Conservation (phyloP, 345 rosid species). For the Arabis alpina region DNA sequence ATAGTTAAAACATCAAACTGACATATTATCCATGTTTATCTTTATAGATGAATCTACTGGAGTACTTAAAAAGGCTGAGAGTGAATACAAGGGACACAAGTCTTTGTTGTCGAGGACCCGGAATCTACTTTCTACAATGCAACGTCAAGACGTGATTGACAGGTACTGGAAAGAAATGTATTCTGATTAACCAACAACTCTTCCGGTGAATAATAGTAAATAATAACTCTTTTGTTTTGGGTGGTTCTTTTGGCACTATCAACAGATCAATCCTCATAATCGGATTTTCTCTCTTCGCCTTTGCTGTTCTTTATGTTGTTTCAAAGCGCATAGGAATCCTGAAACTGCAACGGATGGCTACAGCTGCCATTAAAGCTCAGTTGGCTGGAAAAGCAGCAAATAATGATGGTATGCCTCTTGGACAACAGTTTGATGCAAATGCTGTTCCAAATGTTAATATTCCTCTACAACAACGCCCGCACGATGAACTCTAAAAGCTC, state of each 20-base stretch:
- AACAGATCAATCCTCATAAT: slow-evolving; percentile 68
- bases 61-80: slow-evolving; percentile 79
- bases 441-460: slow-evolving; percentile 48
- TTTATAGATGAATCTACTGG: slow-evolving; percentile 83
- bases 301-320: slow-evolving; percentile 85
- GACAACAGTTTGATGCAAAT: slow-evolving; percentile 46
- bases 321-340: slow-evolving; percentile 83
- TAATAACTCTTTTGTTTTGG: background rate
- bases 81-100: slow-evolving; percentile 92
- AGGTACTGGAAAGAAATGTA: slow-evolving; percentile 48
- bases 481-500: slow-evolving; percentile 70
- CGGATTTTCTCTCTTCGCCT: slow-evolving; percentile 70
- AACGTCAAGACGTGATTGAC: slow-evolving; percentile 88
- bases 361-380: slow-evolving; percentile 75
- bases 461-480: slow-evolving; percentile 57
- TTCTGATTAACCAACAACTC: background rate
- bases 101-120: slow-evolving; percentile 82
- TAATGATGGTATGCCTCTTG: slow-evolving; percentile 49
- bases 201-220: background rate
- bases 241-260: slow-evolving; percentile 33
- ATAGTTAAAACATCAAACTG: background rate
- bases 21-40: background rate
- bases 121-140: slow-evolving; percentile 86
- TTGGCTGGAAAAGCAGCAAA: slow-evolving; percentile 58
- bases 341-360: slow-evolving; percentile 72